Evolutionary conservation across 768 basidiomycete species (phyloP).

Genomic region (Dentipellis fragilis): DNA sequence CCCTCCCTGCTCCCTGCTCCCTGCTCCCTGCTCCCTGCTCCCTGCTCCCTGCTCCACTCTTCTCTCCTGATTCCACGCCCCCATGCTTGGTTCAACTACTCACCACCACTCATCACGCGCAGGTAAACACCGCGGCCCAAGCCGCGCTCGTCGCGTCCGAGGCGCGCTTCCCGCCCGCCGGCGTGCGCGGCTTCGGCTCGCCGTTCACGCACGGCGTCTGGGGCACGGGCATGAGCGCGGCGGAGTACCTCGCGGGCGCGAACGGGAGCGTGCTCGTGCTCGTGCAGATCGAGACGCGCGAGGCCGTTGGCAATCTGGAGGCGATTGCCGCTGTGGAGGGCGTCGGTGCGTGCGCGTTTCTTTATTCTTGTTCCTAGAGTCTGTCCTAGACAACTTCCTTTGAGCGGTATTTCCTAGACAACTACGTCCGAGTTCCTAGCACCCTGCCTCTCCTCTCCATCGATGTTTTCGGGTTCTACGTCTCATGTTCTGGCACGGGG

Average conservation of each 20-base stretch:
- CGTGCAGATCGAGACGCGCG: constrained; percentile 33
- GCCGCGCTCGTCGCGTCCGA: constrained; percentile 48
- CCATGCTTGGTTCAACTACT: too few relatives aligned
- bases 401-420: too few relatives aligned
- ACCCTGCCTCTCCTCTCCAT: too few relatives aligned
- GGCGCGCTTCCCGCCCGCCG: constrained; percentile 50
- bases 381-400: too few relatives aligned
- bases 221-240: constrained; percentile 30
- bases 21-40: too few relatives aligned
- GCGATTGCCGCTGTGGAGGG: constrained; percentile 30
- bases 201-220: constrained; percentile 52
- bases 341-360: constrained; percentile 21
- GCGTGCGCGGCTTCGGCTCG: constrained; percentile 56
- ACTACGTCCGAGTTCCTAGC: too few relatives aligned
- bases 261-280: constrained; percentile 26
- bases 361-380: constrained; percentile 14
- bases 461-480: too few relatives aligned
- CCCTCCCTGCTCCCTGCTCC: too few relatives aligned
- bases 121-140: constrained; percentile 50
- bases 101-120: too few relatives aligned
- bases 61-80: too few relatives aligned
- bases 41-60: too few relatives aligned
- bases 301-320: constrained; percentile 31
- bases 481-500: too few relatives aligned
- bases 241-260: constrained; percentile 45